Evolutionary conservation across 192 early-diverging fungal genomes (phyloP).

Genomic region (Funneliformis mosseae): DNA sequence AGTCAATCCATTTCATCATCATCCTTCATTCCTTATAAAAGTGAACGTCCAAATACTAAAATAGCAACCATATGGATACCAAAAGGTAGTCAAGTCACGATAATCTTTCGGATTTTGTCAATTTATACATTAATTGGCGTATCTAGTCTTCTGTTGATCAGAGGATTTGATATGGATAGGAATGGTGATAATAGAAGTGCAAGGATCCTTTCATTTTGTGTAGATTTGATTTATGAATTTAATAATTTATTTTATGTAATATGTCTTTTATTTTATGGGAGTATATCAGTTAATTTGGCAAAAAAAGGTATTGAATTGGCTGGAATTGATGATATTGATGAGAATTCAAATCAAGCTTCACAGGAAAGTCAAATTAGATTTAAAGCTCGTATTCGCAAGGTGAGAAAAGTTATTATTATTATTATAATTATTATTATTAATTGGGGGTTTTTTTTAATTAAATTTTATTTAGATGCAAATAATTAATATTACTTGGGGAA

Average conservation of each 20-base stretch:
- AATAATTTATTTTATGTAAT: background rate
- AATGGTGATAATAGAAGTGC: too few species aligned
- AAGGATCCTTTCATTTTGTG: background rate
- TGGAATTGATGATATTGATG: background rate
- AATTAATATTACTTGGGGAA: too few species aligned
- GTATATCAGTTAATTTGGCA: background rate
- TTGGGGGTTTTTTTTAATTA: too few species aligned
- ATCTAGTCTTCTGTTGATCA: background rate
- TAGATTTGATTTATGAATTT: background rate
- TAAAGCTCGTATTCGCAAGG: background rate
- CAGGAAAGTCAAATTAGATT: too few species aligned
- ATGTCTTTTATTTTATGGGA: background rate
- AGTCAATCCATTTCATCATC: background rate
- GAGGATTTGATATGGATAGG: background rate
- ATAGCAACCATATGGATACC: background rate
- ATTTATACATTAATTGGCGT: background rate
- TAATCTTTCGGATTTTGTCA: background rate
- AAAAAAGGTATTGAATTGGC: background rate
- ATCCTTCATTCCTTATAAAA: too few species aligned
- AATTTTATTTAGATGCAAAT: too few species aligned
- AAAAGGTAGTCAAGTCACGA: background rate
- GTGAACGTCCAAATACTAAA: background rate
- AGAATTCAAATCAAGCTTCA: background rate
- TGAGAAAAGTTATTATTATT: background rate
- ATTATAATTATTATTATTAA: too few species aligned